A percentile compares a stretch with the other conserved stretches of the same genome.
phyloP scores from a whole-genome alignment of 495 filamentous ascomycete species.

The Choiromyces venosus region DNA sequence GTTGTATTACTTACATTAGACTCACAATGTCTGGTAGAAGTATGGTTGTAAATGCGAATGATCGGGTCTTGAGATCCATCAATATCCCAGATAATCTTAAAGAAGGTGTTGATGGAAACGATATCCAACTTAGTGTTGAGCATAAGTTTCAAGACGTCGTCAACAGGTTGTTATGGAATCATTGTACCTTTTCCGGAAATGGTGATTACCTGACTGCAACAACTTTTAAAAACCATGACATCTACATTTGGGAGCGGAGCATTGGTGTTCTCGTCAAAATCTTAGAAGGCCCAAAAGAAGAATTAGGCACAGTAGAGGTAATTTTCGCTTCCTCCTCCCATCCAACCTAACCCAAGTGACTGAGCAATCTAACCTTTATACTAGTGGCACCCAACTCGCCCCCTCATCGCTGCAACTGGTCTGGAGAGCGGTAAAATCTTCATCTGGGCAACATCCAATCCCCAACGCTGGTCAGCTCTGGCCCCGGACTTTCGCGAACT shows the following conservation, averaged over 20 bases:
- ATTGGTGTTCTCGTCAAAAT: conserved; percentile 94
- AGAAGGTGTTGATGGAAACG: conserved; percentile 57
- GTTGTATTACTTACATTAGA: conserved; percentile 82
- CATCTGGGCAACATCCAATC: conserved; percentile 85
- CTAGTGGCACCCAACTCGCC: conserved; percentile 82
- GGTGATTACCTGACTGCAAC: conserved; percentile 90
- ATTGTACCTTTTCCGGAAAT: conserved; percentile 84
- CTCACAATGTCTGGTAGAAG: conserved; percentile 76
- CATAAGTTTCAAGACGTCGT: conserved; percentile 99
- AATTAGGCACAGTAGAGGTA: conserved; percentile 78
- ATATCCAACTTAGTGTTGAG: conserved; percentile 81
- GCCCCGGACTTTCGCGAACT: conserved; percentile 96
- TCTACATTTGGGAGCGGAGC: conserved; percentile 95
- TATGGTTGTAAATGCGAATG: conserved; percentile 81
- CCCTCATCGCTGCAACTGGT: conserved; percentile 81
- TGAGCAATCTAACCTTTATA: conserved; percentile 11
- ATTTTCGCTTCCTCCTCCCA: neutral
- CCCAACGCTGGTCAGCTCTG: conserved; percentile 92
- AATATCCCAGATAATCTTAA: conserved; percentile 59
- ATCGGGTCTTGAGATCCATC: conserved; percentile 87
- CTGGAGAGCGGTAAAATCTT: conserved; percentile 84
- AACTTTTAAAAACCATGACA: conserved; percentile 93
- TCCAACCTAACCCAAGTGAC: neutral
- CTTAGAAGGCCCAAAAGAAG: conserved; percentile 89
- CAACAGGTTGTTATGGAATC: conserved; percentile 89